These are phyloP conservation scores for Lyophyllum decastes DNA, from an alignment of 768 basidiomycete species.

Conservation along the genomic window DNA sequence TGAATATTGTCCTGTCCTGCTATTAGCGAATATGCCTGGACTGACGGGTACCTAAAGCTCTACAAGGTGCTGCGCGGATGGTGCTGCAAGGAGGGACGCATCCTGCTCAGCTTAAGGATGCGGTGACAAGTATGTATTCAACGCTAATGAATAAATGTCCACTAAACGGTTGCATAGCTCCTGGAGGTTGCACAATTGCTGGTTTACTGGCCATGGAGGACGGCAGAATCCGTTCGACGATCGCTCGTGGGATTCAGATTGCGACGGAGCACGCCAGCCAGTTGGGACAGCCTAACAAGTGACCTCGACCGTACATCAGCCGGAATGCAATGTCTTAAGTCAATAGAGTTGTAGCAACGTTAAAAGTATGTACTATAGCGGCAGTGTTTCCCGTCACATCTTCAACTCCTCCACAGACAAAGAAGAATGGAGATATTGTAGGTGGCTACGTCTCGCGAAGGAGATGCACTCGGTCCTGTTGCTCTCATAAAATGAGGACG, in stretches of 20 bases:
- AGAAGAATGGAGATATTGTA: constrained; percentile 35
- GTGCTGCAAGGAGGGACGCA: constrained; percentile 85
- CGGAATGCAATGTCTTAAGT: neutral
- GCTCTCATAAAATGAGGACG: constrained; percentile 98
- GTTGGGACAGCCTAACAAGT: constrained; percentile 73
- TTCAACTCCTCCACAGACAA: constrained; percentile 32
- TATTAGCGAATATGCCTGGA: neutral
- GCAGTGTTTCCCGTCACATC: constrained; percentile 30
- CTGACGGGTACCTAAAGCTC: constrained; percentile 48
- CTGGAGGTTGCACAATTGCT: constrained; percentile 97
- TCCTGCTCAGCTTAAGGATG: constrained; percentile 95
- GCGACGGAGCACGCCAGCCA: constrained; percentile 89
- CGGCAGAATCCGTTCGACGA: constrained; percentile 88
- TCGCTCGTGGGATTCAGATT: constrained; percentile 92
- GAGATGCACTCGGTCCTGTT: constrained; percentile 42
- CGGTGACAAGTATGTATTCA: constrained; percentile 84
- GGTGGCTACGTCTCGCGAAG: constrained; percentile 30
- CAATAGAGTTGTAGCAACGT: neutral
- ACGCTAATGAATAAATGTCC: neutral
- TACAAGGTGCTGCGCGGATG: constrained; percentile 98
- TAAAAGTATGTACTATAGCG: neutral
- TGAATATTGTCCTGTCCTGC: constrained; percentile 33
- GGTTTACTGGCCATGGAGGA: constrained; percentile 96
- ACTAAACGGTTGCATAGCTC: constrained; percentile 53
- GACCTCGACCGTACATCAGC: constrained; percentile 5